Evolutionary conservation across 1,139 yeast genomes (phyloP).

Genomic region (Blastobotrys ciferrii): DNA sequence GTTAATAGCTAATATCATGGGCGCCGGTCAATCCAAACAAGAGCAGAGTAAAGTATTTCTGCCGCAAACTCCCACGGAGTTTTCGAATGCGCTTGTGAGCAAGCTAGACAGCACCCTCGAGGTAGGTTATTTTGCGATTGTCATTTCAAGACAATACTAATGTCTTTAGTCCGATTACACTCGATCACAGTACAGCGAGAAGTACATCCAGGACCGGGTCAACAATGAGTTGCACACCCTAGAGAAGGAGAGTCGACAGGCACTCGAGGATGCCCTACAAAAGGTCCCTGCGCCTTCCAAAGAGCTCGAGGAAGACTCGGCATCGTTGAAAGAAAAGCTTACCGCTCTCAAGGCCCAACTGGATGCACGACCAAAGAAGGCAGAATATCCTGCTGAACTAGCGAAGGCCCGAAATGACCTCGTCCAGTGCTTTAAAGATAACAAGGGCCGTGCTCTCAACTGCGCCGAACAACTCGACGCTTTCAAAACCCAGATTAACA

Average conservation of each 20-base stretch:
- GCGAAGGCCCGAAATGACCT: constrained; percentile 55
- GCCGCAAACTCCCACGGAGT: constrained; percentile 74
- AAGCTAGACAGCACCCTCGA: constrained; percentile 73
- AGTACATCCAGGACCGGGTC: constrained; percentile 74
- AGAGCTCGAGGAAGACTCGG: constrained; percentile 36
- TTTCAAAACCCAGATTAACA: constrained; percentile 49
- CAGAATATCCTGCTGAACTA: constrained; percentile 41
- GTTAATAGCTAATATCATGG: constrained; percentile 13
- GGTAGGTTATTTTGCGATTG: constrained; percentile 36
- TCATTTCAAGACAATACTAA: neutral
- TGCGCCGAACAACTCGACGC: constrained; percentile 85
- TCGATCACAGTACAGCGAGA: constrained; percentile 75
- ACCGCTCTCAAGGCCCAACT: constrained; percentile 44
- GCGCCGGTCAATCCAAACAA: constrained; percentile 19
- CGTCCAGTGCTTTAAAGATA: constrained; percentile 62
- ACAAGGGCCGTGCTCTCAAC: constrained; percentile 72
- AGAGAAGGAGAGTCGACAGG: constrained; percentile 56
- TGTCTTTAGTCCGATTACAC: constrained; percentile 65
- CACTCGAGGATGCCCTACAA: constrained; percentile 47
- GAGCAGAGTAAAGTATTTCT: constrained; percentile 28
- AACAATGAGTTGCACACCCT: constrained; percentile 61
- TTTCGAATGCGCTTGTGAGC: constrained; percentile 63
- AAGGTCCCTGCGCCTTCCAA: constrained; percentile 31
- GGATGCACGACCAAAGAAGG: constrained; percentile 37
- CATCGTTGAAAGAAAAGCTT: constrained; percentile 40